Evolutionary conservation across 2,329 filamentous ascomycete genomes (phyloP).

Genomic region (Monosporascus sp.): DNA sequence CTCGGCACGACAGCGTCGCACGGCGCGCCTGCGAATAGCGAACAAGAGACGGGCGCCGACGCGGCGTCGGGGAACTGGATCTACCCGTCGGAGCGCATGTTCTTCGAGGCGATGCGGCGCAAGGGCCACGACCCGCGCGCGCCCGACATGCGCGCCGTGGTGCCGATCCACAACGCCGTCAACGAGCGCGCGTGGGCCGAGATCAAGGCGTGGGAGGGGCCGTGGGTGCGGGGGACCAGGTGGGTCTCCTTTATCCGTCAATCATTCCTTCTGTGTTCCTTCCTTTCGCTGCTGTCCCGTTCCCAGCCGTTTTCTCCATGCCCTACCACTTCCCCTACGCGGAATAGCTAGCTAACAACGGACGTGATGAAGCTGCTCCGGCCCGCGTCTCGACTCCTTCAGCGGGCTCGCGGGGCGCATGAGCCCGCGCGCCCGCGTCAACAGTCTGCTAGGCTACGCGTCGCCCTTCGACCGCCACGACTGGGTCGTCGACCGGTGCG

Average conservation of each 20-base stretch:
- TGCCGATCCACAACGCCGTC: constrained; percentile 97
- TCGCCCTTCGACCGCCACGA: constrained; percentile 94
- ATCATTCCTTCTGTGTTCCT: not conserved
- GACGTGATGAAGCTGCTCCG: constrained; percentile 52
- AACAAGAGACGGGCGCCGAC: constrained; percentile 71
- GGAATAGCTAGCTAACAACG: no score
- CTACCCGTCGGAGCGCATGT: constrained; percentile 94
- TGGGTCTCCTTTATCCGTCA: not conserved
- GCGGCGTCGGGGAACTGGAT: constrained; percentile 81
- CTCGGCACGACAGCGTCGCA: constrained; percentile 7
- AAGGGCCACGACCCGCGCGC: constrained; percentile 72
- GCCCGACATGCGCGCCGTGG: constrained; percentile 82
- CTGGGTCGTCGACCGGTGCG: constrained; percentile 93
- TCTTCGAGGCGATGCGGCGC: constrained; percentile 93
- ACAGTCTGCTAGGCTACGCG: constrained; percentile 81
- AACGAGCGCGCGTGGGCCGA: constrained; percentile 95
- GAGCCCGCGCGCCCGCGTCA: constrained; percentile 78
- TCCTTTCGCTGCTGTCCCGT: not conserved
- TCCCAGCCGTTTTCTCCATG: no score
- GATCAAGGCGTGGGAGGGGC: constrained; percentile 83
- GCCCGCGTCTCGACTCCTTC: constrained; percentile 80
- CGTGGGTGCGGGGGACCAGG: constrained; percentile 36
- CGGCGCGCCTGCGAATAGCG: constrained; percentile 54
- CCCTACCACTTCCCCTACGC: no score
- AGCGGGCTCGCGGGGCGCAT: constrained; percentile 64